phyloP scores from a whole-genome alignment of 225 moss, liverwort and hornwort species.

The Bryum argenteum region DNA sequence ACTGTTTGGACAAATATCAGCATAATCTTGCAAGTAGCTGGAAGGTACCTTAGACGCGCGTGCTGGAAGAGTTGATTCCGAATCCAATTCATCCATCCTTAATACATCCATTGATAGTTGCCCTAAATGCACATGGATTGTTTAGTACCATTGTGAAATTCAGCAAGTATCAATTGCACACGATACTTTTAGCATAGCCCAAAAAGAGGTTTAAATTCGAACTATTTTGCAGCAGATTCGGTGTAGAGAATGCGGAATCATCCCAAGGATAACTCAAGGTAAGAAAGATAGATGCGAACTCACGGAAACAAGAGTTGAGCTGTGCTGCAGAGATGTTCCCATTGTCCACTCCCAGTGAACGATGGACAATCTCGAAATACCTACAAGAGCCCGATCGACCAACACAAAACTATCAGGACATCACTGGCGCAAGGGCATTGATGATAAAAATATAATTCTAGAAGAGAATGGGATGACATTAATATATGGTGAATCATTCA shows the following conservation, averaged over 20 bases:
- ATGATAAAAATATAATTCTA: neutral
- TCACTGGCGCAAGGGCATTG: constrained; percentile 12
- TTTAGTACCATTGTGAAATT: constrained; percentile 17
- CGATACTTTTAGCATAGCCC: neutral
- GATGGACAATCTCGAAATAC: constrained; percentile 75
- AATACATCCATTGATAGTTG: constrained; percentile 67
- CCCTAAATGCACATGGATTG: constrained; percentile 43
- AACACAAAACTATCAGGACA: constrained; percentile 19
- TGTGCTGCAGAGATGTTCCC: constrained; percentile 67
- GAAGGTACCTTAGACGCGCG: constrained; percentile 64
- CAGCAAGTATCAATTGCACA: constrained; percentile 13
- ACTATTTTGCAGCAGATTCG: neutral
- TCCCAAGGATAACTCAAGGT: constrained; percentile 3
- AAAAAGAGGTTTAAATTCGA: neutral
- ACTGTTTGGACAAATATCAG: constrained; percentile 12
- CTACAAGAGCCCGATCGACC: constrained; percentile 42
- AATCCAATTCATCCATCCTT: constrained; percentile 67
- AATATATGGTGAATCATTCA: neutral
- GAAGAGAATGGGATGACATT: constrained; percentile 16
- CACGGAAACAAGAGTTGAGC: constrained; percentile 75
- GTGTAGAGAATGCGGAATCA: constrained; percentile 11
- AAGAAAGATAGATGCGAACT: constrained; percentile 34
- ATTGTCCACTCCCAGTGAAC: constrained; percentile 59
- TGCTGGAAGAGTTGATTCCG: constrained; percentile 59
- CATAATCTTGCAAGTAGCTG: neutral